Conservation (phyloP, 192 early-diverging fungal genomes). For the Backusella psychrophila region DNA sequence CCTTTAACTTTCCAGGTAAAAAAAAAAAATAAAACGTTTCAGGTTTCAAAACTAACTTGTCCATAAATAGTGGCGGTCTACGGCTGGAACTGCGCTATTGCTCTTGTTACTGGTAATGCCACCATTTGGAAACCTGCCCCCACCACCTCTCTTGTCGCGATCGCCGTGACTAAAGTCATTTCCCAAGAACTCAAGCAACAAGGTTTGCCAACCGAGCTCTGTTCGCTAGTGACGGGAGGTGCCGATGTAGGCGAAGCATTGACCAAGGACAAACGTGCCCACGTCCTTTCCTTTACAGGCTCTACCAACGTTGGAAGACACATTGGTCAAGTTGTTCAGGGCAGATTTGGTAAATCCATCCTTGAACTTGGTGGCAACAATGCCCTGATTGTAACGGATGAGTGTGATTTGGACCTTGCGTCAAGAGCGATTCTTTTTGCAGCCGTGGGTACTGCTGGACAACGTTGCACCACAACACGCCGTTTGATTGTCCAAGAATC, state of each 20-base stretch:
- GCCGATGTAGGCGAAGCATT: conserved; percentile 82
- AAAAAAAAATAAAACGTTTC: conserved; percentile 27
- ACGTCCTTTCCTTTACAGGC: conserved; percentile 90
- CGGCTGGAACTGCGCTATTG: conserved; percentile 93
- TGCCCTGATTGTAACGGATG: conserved; percentile 88
- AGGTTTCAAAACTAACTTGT: conserved; percentile 21
- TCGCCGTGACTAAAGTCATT: conserved; percentile 90
- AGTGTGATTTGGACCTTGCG: conserved; percentile 89
- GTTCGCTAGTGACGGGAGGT: conserved; percentile 81
- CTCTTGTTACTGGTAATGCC: conserved; percentile 86
- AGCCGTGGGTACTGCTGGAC: conserved; percentile 94
- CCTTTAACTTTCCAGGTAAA: conserved; percentile 88
- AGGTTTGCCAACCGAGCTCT: conserved; percentile 78
- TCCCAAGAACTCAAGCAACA: conserved; percentile 79
- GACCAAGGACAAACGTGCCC: conserved; percentile 63
- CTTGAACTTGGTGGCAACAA: conserved; percentile 97
- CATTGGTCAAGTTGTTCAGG: conserved; percentile 79
- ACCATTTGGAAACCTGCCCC: conserved; percentile 90
- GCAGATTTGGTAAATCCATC: conserved; percentile 84
- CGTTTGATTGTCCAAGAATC: conserved; percentile 86
- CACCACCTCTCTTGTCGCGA: conserved; percentile 71
- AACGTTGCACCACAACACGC: conserved; percentile 93
- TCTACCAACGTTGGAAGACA: conserved; percentile 74
- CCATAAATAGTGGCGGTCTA: conserved; percentile 63
- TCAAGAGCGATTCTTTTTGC: conserved; percentile 87